Evolutionary conservation across 345 rosid genomes (phyloP).

Genomic region (Trapa incisa): DNA sequence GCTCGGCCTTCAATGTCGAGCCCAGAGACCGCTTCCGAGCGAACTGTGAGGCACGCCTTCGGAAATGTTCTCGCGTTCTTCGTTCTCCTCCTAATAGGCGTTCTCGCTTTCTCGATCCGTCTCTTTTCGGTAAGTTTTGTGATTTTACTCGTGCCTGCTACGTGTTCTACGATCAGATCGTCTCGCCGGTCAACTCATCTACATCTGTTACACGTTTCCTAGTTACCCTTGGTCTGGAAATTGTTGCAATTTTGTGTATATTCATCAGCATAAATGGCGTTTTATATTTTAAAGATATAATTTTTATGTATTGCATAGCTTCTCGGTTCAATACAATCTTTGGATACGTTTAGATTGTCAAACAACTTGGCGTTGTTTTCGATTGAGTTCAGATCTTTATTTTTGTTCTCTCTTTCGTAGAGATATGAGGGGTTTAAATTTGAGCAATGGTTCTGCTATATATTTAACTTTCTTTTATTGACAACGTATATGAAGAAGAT

Average conservation of each 20-base stretch:
- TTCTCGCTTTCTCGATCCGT: constrained; percentile 98
- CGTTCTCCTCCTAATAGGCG: constrained; percentile 84
- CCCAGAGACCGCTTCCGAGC: constrained; percentile 27
- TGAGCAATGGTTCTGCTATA: neutral
- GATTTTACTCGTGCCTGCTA: neutral
- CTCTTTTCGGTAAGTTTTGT: constrained; percentile 69
- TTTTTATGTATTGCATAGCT: neutral
- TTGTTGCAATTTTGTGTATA: neutral
- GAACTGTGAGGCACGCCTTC: constrained; percentile 53
- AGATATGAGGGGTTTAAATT: neutral
- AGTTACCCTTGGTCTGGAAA: neutral
- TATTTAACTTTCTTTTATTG: neutral
- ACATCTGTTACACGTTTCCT: neutral
- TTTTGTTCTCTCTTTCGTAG: neutral
- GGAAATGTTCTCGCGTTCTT: constrained; percentile 64
- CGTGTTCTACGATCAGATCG: neutral
- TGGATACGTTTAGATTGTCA: too few species aligned
- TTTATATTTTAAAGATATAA: neutral
- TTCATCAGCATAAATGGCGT: neutral
- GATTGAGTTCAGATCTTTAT: neutral
- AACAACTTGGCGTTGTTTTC: neutral
- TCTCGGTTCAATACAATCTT: neutral
- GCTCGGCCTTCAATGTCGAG: constrained; percentile 52
- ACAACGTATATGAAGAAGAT: neutral
- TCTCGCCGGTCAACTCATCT: neutral